phyloP scores from a whole-genome alignment of 805 yeast genomes.

The Allodekkera sacchari region DNA sequence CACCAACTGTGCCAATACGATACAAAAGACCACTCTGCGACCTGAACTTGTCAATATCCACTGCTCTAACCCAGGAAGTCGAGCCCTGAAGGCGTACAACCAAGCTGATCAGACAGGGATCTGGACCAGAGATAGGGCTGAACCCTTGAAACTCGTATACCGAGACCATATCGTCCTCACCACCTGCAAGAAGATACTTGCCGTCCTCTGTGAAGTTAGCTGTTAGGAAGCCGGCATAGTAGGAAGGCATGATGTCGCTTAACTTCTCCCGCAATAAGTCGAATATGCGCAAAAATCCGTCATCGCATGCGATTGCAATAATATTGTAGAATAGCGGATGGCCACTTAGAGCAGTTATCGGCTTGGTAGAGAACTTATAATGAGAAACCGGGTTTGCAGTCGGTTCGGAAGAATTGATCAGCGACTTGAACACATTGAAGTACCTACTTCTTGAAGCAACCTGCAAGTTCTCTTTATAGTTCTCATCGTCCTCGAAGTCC shows the following conservation, averaged over 20 bases:
- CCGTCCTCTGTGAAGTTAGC: constrained; percentile 40
- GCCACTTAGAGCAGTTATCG: constrained; percentile 41
- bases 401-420: too few relatives aligned
- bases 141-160: constrained; percentile 28
- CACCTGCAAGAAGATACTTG: constrained; percentile 41
- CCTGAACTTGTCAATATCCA: constrained; percentile 34
- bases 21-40: constrained; percentile 28
- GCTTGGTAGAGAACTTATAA: constrained; percentile 50
- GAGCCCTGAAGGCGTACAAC: constrained; percentile 37
- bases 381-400: constrained; percentile 44
- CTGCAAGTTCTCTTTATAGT: constrained; percentile 12
- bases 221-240: constrained; percentile 56
- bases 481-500: constrained; percentile 37
- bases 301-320: constrained; percentile 50
- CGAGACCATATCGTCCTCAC: constrained; percentile 44
- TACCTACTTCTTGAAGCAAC: constrained; percentile 3
- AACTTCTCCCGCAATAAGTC: constrained; percentile 37
- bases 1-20: constrained; percentile 46
- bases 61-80: constrained; percentile 40
- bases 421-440: too few relatives aligned
- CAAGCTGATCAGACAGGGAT: constrained; percentile 16
- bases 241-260: constrained; percentile 51
- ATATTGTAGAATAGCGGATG: constrained; percentile 34
- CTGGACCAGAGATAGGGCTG: constrained; percentile 10
- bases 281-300: constrained; percentile 53